phyloP scores from a whole-genome alignment of 345 rosid species.

The Syzygium jambos region DNA sequence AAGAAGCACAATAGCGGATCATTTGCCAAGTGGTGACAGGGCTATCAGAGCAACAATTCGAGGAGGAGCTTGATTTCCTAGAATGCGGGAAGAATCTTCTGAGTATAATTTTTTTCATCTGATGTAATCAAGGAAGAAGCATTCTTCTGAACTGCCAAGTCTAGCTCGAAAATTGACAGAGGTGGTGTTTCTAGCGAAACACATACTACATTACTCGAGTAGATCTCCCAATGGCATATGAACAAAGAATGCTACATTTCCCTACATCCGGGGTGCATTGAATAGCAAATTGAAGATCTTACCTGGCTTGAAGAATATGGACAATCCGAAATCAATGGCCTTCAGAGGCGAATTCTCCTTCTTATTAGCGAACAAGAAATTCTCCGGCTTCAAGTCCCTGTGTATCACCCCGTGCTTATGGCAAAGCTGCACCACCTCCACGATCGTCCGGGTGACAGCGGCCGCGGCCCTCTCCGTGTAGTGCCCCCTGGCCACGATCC shows the following conservation, averaged over 20 bases:
- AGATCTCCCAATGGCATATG: neutral
- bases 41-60: neutral
- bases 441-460: constrained; percentile 75
- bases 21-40: neutral
- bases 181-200: neutral
- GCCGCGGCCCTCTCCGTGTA: constrained; percentile 99
- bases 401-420: constrained; percentile 97
- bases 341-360: constrained; percentile 97
- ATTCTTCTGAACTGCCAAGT: neutral
- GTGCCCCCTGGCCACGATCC: constrained; percentile 98
- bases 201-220: neutral
- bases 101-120: neutral
- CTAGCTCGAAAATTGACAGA: neutral
- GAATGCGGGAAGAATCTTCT: neutral
- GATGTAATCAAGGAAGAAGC: neutral
- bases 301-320: constrained; percentile 99
- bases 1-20: neutral
- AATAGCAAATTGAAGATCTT: constrained; percentile 1
- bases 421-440: constrained; percentile 94
- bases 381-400: constrained; percentile 98
- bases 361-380: constrained; percentile 93
- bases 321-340: constrained; percentile 98
- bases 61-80: neutral
- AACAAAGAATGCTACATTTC: neutral
- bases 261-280: neutral